These are phyloP conservation scores for Neophaeococcomyces aloes DNA, from an alignment of 2,329 filamentous ascomycete species.

Conservation along the genomic window DNA sequence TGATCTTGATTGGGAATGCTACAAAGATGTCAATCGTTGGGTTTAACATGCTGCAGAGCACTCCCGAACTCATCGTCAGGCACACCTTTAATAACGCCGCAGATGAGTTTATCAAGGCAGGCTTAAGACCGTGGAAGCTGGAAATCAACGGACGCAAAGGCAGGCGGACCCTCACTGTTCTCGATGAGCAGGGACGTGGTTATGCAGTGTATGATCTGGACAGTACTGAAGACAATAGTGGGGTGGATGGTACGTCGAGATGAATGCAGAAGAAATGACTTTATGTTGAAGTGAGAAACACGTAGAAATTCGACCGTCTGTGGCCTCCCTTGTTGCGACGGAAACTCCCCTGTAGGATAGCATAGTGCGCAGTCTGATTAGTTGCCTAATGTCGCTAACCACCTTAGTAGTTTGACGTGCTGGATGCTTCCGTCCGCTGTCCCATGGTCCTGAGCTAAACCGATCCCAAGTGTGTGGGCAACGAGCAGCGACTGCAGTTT, in stretches of 20 bases:
- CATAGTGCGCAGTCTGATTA: too few species aligned
- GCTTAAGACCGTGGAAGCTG: slow-evolving; percentile 34
- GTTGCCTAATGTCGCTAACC: too few species aligned
- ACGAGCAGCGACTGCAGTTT: too few species aligned
- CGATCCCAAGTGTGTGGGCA: too few species aligned
- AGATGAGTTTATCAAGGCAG: slow-evolving; percentile 32
- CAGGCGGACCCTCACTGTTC: slow-evolving; percentile 43
- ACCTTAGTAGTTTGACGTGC: too few species aligned
- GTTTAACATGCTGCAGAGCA: neutral
- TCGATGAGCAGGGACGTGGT: slow-evolving; percentile 43
- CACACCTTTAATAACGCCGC: slow-evolving; percentile 35
- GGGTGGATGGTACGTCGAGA: slow-evolving; percentile 19
- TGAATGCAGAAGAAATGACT: too few species aligned
- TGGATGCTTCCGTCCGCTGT: too few species aligned
- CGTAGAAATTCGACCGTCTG: too few species aligned
- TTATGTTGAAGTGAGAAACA: too few species aligned
- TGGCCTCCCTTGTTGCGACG: too few species aligned
- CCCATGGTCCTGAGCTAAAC: too few species aligned
- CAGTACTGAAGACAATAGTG: slow-evolving; percentile 28
- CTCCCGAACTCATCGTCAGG: neutral
- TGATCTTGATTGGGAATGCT: slow-evolving; percentile 25
- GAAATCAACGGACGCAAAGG: slow-evolving; percentile 47
- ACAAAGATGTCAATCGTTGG: slow-evolving; percentile 9
- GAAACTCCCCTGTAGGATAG: too few species aligned
- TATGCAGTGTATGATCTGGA: slow-evolving; percentile 49